Evolutionary conservation across 2,329 filamentous ascomycete genomes (phyloP), one percentile per base, ranked within the genome.

Genomic region (Fonsecaea multimorphosa): DNA sequence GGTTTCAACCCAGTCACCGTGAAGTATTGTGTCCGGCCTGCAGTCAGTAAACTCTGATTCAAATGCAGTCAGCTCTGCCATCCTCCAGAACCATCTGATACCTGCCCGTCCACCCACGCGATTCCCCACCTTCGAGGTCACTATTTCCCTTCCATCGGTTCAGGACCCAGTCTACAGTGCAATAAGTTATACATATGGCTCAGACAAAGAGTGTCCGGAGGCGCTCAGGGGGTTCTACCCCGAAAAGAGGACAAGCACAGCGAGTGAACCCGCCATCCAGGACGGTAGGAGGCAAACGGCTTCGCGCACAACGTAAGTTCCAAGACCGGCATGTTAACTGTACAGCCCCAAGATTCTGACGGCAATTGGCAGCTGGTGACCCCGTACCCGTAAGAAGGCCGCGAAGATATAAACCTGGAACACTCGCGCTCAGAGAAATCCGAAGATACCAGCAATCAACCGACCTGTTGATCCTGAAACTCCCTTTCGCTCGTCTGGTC

Each of bases 341-440:
- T 38, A 34, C 27, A 27, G 36, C 16, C 44, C 24, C 16, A 14
- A 62, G 49, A 55, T 58, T 52, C 56, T 68, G 58, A 71, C 63
- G 14, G 8, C 38, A 22, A 51, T 54, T 29, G 61, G 27, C 70
- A 92, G 90, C 90, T 72, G 91, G 91, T 66, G 90, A 93, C 73
- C 90, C 91, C 32, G 80, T 91, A 53, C 90, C 90, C 1, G 81
- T 84, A 65, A 84, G 84, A 70, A 86, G 84, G 70, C 73, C 73
- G 34, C 85, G 85, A 70, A 86, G 91, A 71, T 93, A 92, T 75
- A 86, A 83, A 63, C 91, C 91, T 1, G 93, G 93, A 75, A 97
- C 93, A 51, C 85, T 92, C 71, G 94, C 95, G 61, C 85, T 98
- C 62, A 90, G 91, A 79, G 94, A 98, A 82, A 98, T 98, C 78